A percentile compares a stretch with the other conserved stretches of the same genome.
Evolutionary conservation across 2,329 filamentous ascomycete species (phyloP).

Genomic region (Ophiosphaerella korrae): DNA sequence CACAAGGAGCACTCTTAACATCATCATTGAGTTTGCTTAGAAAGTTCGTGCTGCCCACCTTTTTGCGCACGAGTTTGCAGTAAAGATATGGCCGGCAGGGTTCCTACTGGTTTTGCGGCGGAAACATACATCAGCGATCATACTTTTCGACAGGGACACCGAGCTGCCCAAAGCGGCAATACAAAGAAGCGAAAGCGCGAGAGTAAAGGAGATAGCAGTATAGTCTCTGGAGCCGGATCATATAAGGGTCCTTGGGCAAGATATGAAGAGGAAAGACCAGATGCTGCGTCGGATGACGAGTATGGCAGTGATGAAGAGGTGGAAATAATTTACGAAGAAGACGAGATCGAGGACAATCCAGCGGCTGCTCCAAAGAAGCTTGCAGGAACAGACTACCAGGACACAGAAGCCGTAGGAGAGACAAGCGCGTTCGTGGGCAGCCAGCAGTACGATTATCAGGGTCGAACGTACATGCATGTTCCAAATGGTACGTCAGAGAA

Average conservation of each 20-base stretch:
- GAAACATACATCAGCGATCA: constrained; percentile 90
- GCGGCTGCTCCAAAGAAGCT: constrained; percentile 63
- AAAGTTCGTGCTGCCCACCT: no score
- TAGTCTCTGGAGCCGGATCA: constrained; percentile 83
- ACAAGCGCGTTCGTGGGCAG: constrained; percentile 86
- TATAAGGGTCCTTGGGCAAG: constrained; percentile 96
- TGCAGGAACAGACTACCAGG: constrained; percentile 60
- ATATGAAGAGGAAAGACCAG: constrained; percentile 76
- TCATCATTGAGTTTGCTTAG: no score
- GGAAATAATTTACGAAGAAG: constrained; percentile 76
- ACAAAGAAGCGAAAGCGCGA: constrained; percentile 82
- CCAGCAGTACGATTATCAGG: constrained; percentile 88
- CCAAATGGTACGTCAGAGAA: constrained; percentile 62
- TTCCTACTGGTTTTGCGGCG: constrained; percentile 78
- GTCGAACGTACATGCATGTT: constrained; percentile 96
- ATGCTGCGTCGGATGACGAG: constrained; percentile 66
- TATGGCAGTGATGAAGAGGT: constrained; percentile 70
- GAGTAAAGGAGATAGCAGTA: constrained; percentile 78
- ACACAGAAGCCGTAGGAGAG: constrained; percentile 62
- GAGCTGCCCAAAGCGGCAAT: constrained; percentile 68
- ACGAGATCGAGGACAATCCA: constrained; percentile 66
- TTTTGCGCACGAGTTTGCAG: no score
- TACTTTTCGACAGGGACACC: constrained; percentile 85
- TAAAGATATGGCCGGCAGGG: constrained; percentile 42
- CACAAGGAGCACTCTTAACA: no score